These are phyloP conservation scores for Austroboletus rostrupii DNA, from an alignment of 1,284 basidiomycete species.

Conservation along the genomic window DNA sequence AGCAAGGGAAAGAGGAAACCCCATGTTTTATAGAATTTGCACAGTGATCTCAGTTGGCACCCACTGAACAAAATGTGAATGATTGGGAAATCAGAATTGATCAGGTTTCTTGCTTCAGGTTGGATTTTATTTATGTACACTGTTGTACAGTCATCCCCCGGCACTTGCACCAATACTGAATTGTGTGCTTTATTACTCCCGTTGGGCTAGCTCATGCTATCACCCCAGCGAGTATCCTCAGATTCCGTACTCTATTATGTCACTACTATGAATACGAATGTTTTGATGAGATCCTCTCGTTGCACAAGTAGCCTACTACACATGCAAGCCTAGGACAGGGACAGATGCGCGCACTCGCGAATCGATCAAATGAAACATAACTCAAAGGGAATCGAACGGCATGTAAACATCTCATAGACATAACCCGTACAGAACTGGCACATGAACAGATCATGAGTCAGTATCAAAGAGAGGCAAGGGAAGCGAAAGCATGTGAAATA, in stretches of 20 bases:
- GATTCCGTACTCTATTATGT: neutral
- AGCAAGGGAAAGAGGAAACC: no score
- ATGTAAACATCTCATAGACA: constrained; percentile 27
- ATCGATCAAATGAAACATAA: constrained; percentile 12
- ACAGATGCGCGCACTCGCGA: constrained; percentile 15
- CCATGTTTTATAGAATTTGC: no score
- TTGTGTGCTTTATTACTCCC: no score
- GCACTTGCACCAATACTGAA: no score
- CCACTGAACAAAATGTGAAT: no score
- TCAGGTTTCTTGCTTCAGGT: no score
- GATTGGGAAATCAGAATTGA: no score
- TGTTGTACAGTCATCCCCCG: no score
- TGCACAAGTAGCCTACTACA: constrained; percentile 24
- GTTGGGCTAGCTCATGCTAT: no score
- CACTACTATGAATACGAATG: neutral
- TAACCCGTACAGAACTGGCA: constrained; percentile 33
- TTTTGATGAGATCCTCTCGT: constrained; percentile 9
- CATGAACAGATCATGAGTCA: constrained; percentile 31
- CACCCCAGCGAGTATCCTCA: neutral
- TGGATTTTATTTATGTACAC: no score
- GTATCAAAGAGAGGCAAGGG: constrained; percentile 26
- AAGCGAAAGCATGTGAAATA: constrained; percentile 32
- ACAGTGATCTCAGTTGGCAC: no score
- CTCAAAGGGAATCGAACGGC: constrained; percentile 16
- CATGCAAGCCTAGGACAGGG: constrained; percentile 19